These are phyloP conservation scores for Rhodomyrtus tomentosa DNA, from an alignment of 345 rosid species.

Conservation along the genomic window DNA sequence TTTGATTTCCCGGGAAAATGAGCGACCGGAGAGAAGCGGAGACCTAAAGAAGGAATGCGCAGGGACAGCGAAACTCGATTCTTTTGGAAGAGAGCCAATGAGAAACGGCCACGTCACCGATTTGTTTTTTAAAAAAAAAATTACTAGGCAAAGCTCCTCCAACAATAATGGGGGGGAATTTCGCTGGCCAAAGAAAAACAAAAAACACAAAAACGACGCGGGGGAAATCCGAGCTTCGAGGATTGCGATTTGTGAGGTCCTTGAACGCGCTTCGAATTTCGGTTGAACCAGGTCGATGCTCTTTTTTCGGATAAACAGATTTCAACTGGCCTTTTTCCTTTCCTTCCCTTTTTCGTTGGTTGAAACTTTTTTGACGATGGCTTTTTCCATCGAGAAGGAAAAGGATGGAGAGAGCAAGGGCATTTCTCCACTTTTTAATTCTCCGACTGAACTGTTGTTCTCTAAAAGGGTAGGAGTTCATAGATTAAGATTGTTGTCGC, in stretches of 20 bases:
- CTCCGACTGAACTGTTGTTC: not conserved
- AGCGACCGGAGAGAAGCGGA: conserved; percentile 16
- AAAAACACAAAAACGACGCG: not conserved
- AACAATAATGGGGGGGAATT: not conserved
- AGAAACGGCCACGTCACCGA: not conserved
- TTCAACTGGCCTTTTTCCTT: not conserved
- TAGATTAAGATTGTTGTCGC: too few species aligned
- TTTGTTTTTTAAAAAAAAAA: too few species aligned
- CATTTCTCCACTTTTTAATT: not conserved
- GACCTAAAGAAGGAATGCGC: not conserved
- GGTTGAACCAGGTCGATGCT: not conserved
- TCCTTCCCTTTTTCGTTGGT: not conserved
- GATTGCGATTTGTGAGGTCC: not conserved
- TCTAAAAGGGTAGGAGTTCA: too few species aligned
- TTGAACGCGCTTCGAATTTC: not conserved
- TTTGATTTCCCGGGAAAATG: conserved; percentile 15
- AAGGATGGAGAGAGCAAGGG: not conserved
- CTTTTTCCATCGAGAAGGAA: not conserved
- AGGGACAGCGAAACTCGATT: conserved; percentile 6
- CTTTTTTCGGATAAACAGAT: not conserved
- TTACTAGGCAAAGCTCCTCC: not conserved
- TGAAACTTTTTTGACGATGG: not conserved
- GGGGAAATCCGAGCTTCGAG: not conserved
- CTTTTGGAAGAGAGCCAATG: not conserved
- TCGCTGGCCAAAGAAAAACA: not conserved